Conservation (phyloP, 805 yeast species). For the Schwanniomyces yamadae region DNA sequence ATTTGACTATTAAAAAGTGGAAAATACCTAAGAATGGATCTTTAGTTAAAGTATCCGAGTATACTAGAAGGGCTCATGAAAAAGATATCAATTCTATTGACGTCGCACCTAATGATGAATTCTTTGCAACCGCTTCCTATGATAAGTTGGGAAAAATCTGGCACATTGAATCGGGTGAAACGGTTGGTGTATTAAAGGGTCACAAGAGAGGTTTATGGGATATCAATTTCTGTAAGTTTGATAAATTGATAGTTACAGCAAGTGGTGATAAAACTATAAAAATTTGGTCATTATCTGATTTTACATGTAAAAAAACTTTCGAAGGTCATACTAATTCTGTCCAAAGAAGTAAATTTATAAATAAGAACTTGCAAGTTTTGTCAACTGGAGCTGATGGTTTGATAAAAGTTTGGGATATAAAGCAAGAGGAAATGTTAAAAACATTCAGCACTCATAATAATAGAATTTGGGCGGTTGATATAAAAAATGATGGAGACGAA, state of each 20-base stretch:
- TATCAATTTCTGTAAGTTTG: conserved; percentile 76
- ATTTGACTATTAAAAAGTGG: conserved; percentile 86
- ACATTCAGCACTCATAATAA: conserved; percentile 91
- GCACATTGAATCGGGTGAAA: conserved; percentile 85
- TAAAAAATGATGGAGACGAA: conserved; percentile 61
- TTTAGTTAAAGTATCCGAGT: conserved; percentile 62
- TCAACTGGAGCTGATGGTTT: conserved; percentile 90
- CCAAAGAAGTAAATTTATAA: conserved; percentile 72
- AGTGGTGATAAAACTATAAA: conserved; percentile 91
- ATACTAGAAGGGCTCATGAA: conserved; percentile 94
- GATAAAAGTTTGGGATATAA: conserved; percentile 83
- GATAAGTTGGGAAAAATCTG: conserved; percentile 91
- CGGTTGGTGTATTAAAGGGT: conserved; percentile 78
- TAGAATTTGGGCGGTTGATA: conserved; percentile 88
- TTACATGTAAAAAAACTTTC: conserved; percentile 72
- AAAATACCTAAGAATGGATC: conserved; percentile 49
- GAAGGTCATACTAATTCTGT: conserved; percentile 96
- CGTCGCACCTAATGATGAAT: conserved; percentile 84
- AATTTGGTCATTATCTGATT: conserved; percentile 83
- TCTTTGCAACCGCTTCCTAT: conserved; percentile 90
- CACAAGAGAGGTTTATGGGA: conserved; percentile 97
- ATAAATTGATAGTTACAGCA: conserved; percentile 74
- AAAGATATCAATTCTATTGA: conserved; percentile 91
- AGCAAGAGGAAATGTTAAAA: conserved; percentile 64
- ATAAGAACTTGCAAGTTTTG: conserved; percentile 63